Conservation (phyloP, 2,329 filamentous ascomycete species). For the Incumbomyces lentus region DNA sequence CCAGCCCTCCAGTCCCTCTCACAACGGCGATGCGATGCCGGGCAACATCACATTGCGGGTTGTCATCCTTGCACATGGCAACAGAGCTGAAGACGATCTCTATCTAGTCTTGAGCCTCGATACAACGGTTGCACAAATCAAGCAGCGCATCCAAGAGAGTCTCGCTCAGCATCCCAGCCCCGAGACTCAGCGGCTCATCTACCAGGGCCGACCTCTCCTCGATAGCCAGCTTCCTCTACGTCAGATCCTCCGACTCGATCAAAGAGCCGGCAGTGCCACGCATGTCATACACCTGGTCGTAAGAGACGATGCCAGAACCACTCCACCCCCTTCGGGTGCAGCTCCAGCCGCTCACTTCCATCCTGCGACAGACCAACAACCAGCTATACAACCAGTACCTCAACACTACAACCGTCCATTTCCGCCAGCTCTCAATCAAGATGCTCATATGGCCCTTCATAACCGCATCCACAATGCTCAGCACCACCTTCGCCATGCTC, state of each 20-base stretch:
- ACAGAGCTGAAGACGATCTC: conserved; percentile 15
- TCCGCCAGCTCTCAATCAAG: neutral
- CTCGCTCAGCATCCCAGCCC: conserved; percentile 38
- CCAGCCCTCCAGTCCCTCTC: neutral
- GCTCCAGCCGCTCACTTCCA: neutral
- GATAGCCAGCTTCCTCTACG: conserved; percentile 40
- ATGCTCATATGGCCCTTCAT: conserved; percentile 14
- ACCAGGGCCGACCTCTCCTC: conserved; percentile 43
- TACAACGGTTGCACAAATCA: conserved; percentile 44
- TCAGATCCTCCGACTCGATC: conserved; percentile 41
- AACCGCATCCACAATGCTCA: conserved; percentile 9
- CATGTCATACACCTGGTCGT: conserved; percentile 31
- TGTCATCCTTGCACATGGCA: conserved; percentile 17
- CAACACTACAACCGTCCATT: conserved; percentile 2
- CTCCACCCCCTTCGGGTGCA: conserved; percentile 14
- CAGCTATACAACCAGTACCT: neutral
- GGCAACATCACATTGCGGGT: conserved; percentile 18
- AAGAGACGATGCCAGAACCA: neutral
- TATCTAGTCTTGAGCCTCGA: conserved; percentile 27
- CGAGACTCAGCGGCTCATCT: conserved; percentile 47
- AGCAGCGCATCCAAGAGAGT: conserved; percentile 39
- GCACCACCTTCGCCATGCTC: conserved; percentile 10
- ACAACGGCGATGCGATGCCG: neutral
- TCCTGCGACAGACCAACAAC: neutral
- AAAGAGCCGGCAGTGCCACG: conserved; percentile 26